Conservation (phyloP, 192 early-diverging fungal genomes). For the Lunasporangiospora selenospora region DNA sequence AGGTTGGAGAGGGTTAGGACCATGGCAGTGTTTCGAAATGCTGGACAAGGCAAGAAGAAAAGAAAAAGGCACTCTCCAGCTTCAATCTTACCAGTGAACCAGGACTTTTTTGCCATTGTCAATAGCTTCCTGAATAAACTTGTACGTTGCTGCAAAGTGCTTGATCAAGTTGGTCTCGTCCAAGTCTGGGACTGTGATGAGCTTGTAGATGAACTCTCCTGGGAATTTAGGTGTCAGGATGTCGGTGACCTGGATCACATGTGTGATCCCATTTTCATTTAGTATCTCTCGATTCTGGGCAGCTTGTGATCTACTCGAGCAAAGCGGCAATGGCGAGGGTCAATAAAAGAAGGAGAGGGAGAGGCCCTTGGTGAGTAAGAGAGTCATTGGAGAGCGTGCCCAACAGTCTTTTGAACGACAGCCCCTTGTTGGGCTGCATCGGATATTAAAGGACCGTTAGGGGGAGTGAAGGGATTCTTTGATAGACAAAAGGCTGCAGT, state of each 20-base stretch:
- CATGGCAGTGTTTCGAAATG: conserved; percentile 9
- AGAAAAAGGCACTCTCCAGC: background rate
- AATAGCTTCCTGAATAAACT: conserved; percentile 62
- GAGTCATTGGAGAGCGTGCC: too few species aligned
- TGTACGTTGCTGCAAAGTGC: conserved; percentile 68
- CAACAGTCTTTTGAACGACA: too few species aligned
- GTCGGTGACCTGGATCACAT: conserved; percentile 36
- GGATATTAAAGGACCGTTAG: too few species aligned
- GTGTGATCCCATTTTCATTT: conserved; percentile 22
- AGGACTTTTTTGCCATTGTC: conserved; percentile 60
- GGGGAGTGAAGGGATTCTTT: too few species aligned
- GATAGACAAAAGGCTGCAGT: too few species aligned
- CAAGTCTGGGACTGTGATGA: conserved; percentile 64
- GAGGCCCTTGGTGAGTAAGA: too few species aligned
- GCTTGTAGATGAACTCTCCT: conserved; percentile 58
- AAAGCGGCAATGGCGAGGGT: too few species aligned
- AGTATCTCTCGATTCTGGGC: too few species aligned
- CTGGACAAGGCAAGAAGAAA: conserved; percentile 20
- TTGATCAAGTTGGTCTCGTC: conserved; percentile 72
- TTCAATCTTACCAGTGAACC: conserved; percentile 68
- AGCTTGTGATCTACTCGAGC: too few species aligned
- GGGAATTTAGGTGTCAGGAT: conserved; percentile 29
- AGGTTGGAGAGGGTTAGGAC: too few species aligned
- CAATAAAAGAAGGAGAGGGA: too few species aligned
- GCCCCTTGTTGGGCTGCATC: too few species aligned